These are phyloP conservation scores for Cladochytrium replicatum DNA, from an alignment of 192 early-diverging fungal genomes.

Conservation along the genomic window DNA sequence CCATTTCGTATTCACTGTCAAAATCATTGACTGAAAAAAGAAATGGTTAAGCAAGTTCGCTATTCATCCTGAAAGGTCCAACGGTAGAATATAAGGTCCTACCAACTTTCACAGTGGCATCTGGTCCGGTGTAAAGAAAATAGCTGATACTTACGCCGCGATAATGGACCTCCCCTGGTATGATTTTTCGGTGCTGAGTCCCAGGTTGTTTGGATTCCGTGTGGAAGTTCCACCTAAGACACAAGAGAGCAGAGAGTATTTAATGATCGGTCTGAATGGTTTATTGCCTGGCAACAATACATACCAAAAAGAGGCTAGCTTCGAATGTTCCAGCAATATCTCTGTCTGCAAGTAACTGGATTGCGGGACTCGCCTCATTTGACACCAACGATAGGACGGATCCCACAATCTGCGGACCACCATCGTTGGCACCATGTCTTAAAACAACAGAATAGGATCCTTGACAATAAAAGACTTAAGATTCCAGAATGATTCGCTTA, in stretches of 20 bases:
- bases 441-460: slow-evolving; percentile 9
- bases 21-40: no score
- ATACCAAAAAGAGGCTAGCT: slow-evolving; percentile 12
- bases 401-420: no score
- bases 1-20: no score
- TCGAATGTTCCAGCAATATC: neutral
- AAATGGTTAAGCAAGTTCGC: no score
- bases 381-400: slow-evolving; percentile 13
- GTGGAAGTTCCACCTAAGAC: neutral
- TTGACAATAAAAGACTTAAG: neutral
- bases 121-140: no score
- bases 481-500: neutral
- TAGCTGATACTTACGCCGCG: neutral
- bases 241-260: neutral
- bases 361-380: neutral
- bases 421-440: slow-evolving; percentile 10
- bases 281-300: no score
- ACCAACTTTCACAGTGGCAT: no score
- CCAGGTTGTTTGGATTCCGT: no score
- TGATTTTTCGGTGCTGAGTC: neutral
- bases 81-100: no score
- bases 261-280: no score
- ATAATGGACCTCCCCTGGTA: neutral
- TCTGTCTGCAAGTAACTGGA: slow-evolving; percentile 12
- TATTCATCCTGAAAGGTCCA: no score